Base-by-base conservation (phyloP, 768 basidiomycete genomes). In the Leccinum incarnatum region DNA sequence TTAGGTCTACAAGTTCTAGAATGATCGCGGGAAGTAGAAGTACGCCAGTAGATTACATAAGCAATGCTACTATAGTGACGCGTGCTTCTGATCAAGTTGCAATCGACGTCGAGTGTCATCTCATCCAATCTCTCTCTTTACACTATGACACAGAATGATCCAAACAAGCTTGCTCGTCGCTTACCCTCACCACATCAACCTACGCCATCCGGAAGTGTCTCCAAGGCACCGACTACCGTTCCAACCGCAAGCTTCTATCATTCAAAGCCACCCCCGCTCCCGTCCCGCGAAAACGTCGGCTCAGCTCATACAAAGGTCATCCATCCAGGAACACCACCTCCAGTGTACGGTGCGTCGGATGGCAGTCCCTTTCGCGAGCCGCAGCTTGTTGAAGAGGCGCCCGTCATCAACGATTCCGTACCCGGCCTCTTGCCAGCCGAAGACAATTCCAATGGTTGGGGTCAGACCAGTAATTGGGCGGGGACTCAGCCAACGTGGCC, bases 61-160 rank as follows among this genome's bases (percentile, higher is more conserved):
- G 47, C 62, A 14, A 19, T 48, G 46, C 47, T 56, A 54, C 36
- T 45, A 48, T 53, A 67, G 17, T 68, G 64, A 69, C 69, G 68
- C 69, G 64, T 69, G 56, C 64, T 54, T 45, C 34, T 61, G 67
- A 68, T 70, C 68, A 58, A 59, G 34, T 55, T n/a, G 40, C 63
- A 65, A 64, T 61, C 63, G 46, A 51, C 52, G 40, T 49, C 60
- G 63, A 69, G 60, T 48, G 40, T 42, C 57, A 52, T 30, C 23
- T 19, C 29, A 46, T 51, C 47, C 59, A 57, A 34, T 49, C 58
- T 45, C 53, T 50, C 30, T 50, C 30, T 14, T 34, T 2, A 23
- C 56, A 55, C 53, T 15, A 85, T 85, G 83, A 83, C 42, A 85
- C 53, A 76, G 74, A 70, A 73, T 51, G 81, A 84, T 48, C 64